Evolutionary conservation across 805 yeast species (phyloP).

Genomic region (Saccharomycopsis sp.): DNA sequence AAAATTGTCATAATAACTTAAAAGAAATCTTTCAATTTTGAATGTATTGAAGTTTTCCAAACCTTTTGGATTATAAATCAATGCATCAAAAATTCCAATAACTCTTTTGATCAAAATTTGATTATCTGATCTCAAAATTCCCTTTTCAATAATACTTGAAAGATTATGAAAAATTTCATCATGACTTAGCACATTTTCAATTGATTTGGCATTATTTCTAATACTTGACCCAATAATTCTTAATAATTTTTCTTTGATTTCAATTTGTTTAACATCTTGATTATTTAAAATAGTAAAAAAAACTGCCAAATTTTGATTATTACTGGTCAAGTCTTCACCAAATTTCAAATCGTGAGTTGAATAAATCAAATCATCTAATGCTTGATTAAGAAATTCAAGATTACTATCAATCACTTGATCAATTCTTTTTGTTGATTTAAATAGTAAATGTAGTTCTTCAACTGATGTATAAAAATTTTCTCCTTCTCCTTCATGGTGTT

Average conservation of each 20-base stretch:
- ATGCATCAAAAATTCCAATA: slow-evolving; percentile 13
- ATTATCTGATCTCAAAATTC: not conserved
- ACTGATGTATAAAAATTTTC: slow-evolving; percentile 2
- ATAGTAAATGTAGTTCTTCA: not conserved
- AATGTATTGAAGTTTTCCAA: slow-evolving; percentile 6
- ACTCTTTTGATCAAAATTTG: slow-evolving; percentile 12
- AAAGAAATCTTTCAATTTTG: slow-evolving; percentile 6
- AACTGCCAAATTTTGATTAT: slow-evolving; percentile 6
- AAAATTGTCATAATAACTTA: slow-evolving; percentile 6
- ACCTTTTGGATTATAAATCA: slow-evolving; percentile 12
- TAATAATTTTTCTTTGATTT: slow-evolving; percentile 13
- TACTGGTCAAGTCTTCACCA: slow-evolving; percentile 13
- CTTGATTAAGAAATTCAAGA: slow-evolving; percentile 2
- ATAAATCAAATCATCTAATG: slow-evolving; percentile 12
- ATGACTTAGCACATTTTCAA: slow-evolving; percentile 6
- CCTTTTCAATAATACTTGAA: slow-evolving; percentile 5
- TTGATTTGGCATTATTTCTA: slow-evolving; percentile 14
- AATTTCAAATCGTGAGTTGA: slow-evolving; percentile 14
- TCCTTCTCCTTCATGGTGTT: slow-evolving; percentile 3
- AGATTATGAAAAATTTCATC: slow-evolving; percentile 2
- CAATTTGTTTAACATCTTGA: not conserved
- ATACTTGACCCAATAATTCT: slow-evolving; percentile 15
- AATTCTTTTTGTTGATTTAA: not conserved
- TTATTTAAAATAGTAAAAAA: slow-evolving; percentile 13
- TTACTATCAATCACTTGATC: not conserved